Percentiles rank a stretch among this genome's conserved stretches.
Evolutionary conservation across 2,329 filamentous ascomycete genomes (phyloP).

Genomic region (Cladosporium oxysporum): DNA sequence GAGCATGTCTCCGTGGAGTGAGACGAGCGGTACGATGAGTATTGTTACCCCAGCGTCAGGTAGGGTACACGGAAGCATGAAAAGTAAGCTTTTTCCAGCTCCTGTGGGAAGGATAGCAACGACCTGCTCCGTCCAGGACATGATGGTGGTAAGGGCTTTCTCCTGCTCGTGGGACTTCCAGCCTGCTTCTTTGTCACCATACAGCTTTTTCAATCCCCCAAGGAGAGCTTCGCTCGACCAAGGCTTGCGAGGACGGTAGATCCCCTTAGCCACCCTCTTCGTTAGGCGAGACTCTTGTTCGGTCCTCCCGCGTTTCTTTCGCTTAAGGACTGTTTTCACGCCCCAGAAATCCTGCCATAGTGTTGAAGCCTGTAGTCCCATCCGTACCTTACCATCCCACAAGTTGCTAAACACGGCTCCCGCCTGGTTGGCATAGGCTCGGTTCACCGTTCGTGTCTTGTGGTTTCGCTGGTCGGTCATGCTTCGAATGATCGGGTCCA

Average conservation of each 20-base stretch:
- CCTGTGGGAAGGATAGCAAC: slow-evolving; percentile 29
- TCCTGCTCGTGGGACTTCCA: slow-evolving; percentile 24
- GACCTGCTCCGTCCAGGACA: slow-evolving; percentile 24
- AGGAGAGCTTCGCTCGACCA: slow-evolving; percentile 18
- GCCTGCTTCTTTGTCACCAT: slow-evolving; percentile 2
- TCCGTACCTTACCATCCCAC: slow-evolving; percentile 21
- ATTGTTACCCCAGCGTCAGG: too few species aligned
- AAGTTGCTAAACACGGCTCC: slow-evolving; percentile 21
- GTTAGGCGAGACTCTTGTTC: slow-evolving; percentile 5
- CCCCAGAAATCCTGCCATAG: slow-evolving; percentile 24
- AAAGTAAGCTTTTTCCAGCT: slow-evolving; percentile 34
- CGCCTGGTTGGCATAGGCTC: slow-evolving; percentile 22
- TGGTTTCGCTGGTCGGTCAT: slow-evolving; percentile 23
- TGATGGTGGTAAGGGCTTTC: slow-evolving; percentile 28
- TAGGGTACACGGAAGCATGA: slow-evolving; percentile 35
- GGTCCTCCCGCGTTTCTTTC: slow-evolving; percentile 9
- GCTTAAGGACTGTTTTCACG: slow-evolving; percentile 15
- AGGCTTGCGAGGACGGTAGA: slow-evolving; percentile 21
- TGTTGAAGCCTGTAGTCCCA: slow-evolving; percentile 18
- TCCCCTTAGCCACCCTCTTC: slow-evolving; percentile 19
- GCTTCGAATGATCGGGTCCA: not conserved
- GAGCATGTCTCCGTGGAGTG: too few species aligned
- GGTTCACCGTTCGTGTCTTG: slow-evolving; percentile 22
- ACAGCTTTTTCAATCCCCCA: slow-evolving; percentile 7
- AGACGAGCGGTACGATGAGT: too few species aligned